Evolutionary conservation across 345 rosid species (phyloP), one percentile per base, ranked within the genome.

Genomic region (Geranium rotundifolium): DNA sequence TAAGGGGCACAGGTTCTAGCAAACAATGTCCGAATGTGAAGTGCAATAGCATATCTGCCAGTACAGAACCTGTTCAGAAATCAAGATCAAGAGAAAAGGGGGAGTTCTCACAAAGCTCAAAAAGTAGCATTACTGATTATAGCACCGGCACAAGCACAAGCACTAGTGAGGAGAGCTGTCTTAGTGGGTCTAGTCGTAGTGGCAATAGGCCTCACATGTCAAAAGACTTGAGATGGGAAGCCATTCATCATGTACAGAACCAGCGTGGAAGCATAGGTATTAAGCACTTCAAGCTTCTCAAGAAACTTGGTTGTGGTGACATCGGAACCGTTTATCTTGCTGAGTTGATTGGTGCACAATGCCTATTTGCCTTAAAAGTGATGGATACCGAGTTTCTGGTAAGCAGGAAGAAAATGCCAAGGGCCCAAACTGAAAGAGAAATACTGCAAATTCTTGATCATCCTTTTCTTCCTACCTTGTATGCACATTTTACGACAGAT

Each of bases 191-290:
- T 57, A 7, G 59, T 57, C 29, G 59, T 10, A 19, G 15, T 57
- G 19, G 7, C 58, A 18, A 57, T 2, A 57, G 59, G 29, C 59
- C 59, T 57, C 59, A 10, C 12, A 57, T 57, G 29, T 57, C 59
- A 19, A 57, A 57, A 19, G 59, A 57, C 29, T 7, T 57, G 59
- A 57, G 59, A 18, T 57, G 59, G 59, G 59, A 19, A 57, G 27
- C 59, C 59, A 19, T 57, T 57, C 6, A 19, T 4, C 29, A 6
- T 19, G 30, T 57, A 4, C 59, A 57, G 59, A 57, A 57, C 30
- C 59, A 19, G 29, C 59, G 19, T 57, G 59, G 59, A 19, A 57
- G 29, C 23, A 29, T 57, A 57, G 59, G 59, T 57, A 19, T 19
- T 1, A 57, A 29, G 16, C 59, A 57, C 29, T 57, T 57, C 29